Base-by-base conservation (phyloP, 179 eudicot species). In the Silene vulgaris region DNA sequence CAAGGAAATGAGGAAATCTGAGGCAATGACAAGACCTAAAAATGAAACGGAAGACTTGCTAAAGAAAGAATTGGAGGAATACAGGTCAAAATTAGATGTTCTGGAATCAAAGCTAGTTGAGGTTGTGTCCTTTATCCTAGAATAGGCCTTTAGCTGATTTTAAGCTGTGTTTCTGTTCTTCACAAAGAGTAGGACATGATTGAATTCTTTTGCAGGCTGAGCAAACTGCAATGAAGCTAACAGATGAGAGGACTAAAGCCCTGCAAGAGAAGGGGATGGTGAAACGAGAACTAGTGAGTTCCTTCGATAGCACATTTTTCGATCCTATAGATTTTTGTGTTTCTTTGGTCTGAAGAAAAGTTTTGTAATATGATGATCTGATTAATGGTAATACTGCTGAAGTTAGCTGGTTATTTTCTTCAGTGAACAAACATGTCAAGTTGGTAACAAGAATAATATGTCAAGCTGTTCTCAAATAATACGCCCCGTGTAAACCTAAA, bases 41-140 rank as follows among this genome's bases (percentile, higher is more conserved):
- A 64, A 12, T 13, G 70, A 65, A 32, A 65, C 69, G 30, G 78
- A 82, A 72, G 76, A 67, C 11, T 72, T 59, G 26, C 62, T 86
- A 71, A 57, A 30, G 54, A 80, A 84, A 67, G 86, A 85, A 64
- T 28, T 75, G 7, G 86, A 81, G 70, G 88, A 85, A 20, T 67
- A 87, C 79, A 84, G 82, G 74, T 79, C 76, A 61, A 90, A 88
- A 73, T 14, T 87, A 70, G 81, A 76, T 74, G 67, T 30, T 56
- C 37, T 87, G 79, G 89, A 82, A 69, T 74, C 76, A 74, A 87
- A 86, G 79, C 81, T 88, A 65, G 80, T 60, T 32, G 85, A 88
- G 91, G 95, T 90, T 19, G 70, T 77, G 72, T 75, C 78, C 74
- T 61, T 72, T 17, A 19, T 1, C 30, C 21, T 37, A 48, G 54